Evolutionary conservation across 495 filamentous ascomycete genomes (phyloP).

Genomic region (Podospora didyma): DNA sequence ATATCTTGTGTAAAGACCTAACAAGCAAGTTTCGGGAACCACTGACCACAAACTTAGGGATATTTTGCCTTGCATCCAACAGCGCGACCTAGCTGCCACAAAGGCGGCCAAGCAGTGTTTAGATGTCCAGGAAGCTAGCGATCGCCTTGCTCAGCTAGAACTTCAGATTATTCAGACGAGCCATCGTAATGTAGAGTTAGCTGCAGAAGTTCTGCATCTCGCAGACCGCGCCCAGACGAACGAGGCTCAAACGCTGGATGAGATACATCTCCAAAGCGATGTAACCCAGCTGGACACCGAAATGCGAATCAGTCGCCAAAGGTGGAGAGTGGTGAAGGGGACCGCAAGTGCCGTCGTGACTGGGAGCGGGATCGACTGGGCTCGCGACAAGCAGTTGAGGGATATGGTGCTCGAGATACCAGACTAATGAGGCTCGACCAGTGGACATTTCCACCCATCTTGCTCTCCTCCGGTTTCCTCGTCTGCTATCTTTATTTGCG

Average conservation of each 20-base stretch:
- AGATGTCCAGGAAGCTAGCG: conserved; percentile 42
- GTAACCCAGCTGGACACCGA: conserved; percentile 53
- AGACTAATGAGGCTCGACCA: conserved; percentile 36
- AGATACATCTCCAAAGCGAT: conserved; percentile 47
- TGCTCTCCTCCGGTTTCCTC: too few relatives aligned
- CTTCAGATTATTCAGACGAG: conserved; percentile 51
- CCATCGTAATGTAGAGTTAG: conserved; percentile 58
- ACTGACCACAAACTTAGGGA: conserved; percentile 42
- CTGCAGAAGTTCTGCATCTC: conserved; percentile 56
- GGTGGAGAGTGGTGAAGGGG: conserved; percentile 71
- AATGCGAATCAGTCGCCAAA: conserved; percentile 51
- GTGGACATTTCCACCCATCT: neutral
- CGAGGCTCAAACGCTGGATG: conserved; percentile 44
- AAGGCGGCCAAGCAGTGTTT: conserved; percentile 53
- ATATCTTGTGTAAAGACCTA: conserved; percentile 8
- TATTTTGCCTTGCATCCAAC: conserved; percentile 59
- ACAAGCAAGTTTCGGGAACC: neutral
- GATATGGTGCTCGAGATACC: conserved; percentile 68
- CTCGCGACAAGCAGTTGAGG: conserved; percentile 60
- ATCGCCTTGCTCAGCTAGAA: conserved; percentile 51
- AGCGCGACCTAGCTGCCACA: conserved; percentile 62
- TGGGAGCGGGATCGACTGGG: conserved; percentile 84
- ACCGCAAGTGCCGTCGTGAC: conserved; percentile 70
- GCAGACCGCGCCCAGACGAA: conserved; percentile 49
- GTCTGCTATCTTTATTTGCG: too few relatives aligned